phyloP scores from a whole-genome alignment of 2,329 filamentous ascomycete genomes.

The Pleurostoma richardsiae region DNA sequence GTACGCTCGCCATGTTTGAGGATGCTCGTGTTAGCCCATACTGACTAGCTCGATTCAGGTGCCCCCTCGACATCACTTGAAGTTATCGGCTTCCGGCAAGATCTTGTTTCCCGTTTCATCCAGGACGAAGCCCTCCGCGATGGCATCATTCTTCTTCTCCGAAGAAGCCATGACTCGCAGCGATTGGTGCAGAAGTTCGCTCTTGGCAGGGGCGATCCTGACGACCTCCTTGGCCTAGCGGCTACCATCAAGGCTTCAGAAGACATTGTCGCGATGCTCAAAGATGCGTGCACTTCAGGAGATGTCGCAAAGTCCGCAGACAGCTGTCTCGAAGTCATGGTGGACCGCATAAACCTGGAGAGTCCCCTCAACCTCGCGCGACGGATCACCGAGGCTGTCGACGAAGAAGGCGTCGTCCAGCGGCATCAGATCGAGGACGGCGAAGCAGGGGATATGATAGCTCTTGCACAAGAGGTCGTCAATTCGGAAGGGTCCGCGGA shows the following conservation, averaged over 20 bases:
- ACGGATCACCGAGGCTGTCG: constrained; percentile 73
- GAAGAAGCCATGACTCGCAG: constrained; percentile 77
- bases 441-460: constrained; percentile 64
- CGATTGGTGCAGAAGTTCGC: constrained; percentile 92
- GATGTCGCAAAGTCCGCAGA: background rate
- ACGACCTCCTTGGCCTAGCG: constrained; percentile 81
- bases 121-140: constrained; percentile 64
- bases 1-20: constrained; percentile 35
- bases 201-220: constrained; percentile 82
- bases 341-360: constrained; percentile 58
- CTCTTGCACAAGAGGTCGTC: constrained; percentile 68
- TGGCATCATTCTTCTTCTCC: constrained; percentile 61
- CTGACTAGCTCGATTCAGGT: too few species aligned
- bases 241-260: constrained; percentile 73
- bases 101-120: constrained; percentile 75
- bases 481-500: constrained; percentile 60
- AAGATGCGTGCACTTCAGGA: constrained; percentile 8
- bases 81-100: constrained; percentile 72
- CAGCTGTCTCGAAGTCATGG: constrained; percentile 38
- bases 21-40: too few species aligned
- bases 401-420: constrained; percentile 83
- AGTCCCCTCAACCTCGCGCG: constrained; percentile 64
- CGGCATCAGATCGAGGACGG: constrained; percentile 74
- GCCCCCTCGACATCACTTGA: constrained; percentile 76
- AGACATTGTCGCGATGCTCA: constrained; percentile 52